These are phyloP conservation scores for Inonotus hispidus DNA, from an alignment of 1,284 basidiomycete species.

Conservation along the genomic window DNA sequence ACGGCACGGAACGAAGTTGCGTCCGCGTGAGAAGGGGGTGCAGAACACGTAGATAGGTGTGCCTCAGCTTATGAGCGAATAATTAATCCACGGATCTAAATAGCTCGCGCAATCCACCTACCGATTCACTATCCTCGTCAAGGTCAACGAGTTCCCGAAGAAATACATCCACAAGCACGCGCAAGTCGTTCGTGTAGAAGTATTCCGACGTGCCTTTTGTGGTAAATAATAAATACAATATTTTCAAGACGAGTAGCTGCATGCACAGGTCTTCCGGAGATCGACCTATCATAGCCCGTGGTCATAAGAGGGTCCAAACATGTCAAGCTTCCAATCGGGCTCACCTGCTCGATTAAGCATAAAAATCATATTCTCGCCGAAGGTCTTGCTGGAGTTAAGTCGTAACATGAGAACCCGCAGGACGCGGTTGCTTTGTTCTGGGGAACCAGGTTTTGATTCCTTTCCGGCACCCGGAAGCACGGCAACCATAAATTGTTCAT, in stretches of 20 bases:
- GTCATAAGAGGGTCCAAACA: conserved; percentile 1
- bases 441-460: conserved; percentile 18
- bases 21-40: conserved; percentile 95
- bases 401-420: conserved; percentile 80
- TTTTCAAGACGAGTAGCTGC: conserved; percentile 91
- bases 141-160: conserved; percentile 87
- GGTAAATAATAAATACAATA: conserved; percentile 93
- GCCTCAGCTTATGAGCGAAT: conserved; percentile 62
- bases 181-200: conserved; percentile 97
- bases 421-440: conserved; percentile 66
- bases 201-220: conserved; percentile 92
- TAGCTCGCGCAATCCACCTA: conserved; percentile 36
- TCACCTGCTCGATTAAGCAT: conserved; percentile 93
- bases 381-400: conserved; percentile 83
- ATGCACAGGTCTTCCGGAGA: conserved; percentile 90
- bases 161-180: conserved; percentile 95
- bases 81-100: not conserved
- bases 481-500: conserved; percentile 98
- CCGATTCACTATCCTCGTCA: conserved; percentile 91
- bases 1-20: conserved; percentile 78
- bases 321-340: conserved; percentile 28
- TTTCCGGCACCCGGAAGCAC: conserved; percentile 33
- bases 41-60: conserved; percentile 94
- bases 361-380: conserved; percentile 98
- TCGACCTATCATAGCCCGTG: conserved; percentile 45